Conservation (phyloP, 106 monocot species). For the Xerophyta viscosa region DNA sequence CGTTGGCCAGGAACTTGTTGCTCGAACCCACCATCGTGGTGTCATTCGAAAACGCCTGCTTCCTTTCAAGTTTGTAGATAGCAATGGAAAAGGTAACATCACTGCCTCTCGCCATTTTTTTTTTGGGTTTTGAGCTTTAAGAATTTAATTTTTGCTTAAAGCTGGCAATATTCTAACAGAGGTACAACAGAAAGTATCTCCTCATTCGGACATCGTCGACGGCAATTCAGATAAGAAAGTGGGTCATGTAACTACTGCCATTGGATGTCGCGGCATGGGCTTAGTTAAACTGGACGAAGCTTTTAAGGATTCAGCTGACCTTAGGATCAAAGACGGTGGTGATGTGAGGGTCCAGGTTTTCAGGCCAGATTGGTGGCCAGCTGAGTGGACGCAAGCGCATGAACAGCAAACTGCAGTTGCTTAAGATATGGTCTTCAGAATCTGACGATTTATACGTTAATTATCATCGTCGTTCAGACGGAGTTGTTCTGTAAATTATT, state of each 20-base stretch:
- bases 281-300: conserved; percentile 62
- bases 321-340: conserved; percentile 43
- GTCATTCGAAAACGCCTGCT: conserved; percentile 90
- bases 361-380: conserved; percentile 91
- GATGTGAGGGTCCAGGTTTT: conserved; percentile 46
- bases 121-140: not conserved
- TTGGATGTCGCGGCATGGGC: conserved; percentile 75
- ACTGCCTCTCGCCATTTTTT: not conserved
- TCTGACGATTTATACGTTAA: not conserved
- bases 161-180: conserved; percentile 18
- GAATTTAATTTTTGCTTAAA: not conserved
- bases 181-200: conserved; percentile 42
- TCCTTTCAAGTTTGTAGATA: conserved; percentile 55
- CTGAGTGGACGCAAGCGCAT: conserved; percentile 55
- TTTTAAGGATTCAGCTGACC: conserved; percentile 29
- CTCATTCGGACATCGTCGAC: conserved; percentile 59
- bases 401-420: conserved; percentile 30
- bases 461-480: not conserved
- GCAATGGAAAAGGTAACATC: conserved; percentile 49
- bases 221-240: conserved; percentile 54
- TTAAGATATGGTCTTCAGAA: conserved; percentile 1
- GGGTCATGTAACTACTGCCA: conserved; percentile 42
- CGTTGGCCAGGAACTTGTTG: conserved; percentile 88
- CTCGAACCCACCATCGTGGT: conserved; percentile 92
- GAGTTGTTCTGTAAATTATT: too few relatives aligned